Evolutionary conservation across 805 yeast genomes (phyloP), one percentile per base, ranked within the genome.

Genomic region (Monosporozyma unispora): DNA sequence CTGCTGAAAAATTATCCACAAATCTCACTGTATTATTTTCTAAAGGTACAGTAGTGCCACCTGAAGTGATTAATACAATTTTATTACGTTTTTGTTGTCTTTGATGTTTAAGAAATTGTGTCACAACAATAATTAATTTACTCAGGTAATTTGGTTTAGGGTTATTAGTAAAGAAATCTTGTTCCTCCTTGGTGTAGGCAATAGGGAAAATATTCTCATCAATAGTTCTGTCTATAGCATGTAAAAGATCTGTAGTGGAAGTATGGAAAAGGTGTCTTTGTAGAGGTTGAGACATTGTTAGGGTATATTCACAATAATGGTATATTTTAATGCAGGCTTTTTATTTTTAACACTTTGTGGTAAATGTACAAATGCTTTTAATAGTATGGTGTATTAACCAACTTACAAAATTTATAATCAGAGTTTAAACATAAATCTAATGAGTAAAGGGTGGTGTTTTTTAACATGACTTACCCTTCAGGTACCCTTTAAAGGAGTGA

Each of bases 21-120:
- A 93, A 91, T 47, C 99, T 71, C 7, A 91, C 99, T 0, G 98
- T 91, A 62, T 91, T 93, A 68, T 89, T 90, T 61, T 91, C 99
- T 54, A 91, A 71, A 0, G 99, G 99, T 0, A 91, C 99, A 0
- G 97, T 91, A 0, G 98, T 93, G 19, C 99, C 99, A 16, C 99
- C 99, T 8, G 90, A 81, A 0, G 98, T 91, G 2, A 91, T 95
- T 44, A 91, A 69, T 0, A 81, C 98, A 16, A 91, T 76, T 44
- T 74, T 78, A 48, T 74, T 72, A 3, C 70, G 67, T 4, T 74
- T 60, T 38, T 63, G 57, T 2, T 54, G 47, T 7, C 61, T 53
- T 59, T 88, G 95, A 51, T 59, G 68, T 18, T 74, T 64, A 41
- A 90, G 75, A 64, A 91, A 91, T 1, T 74, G 74, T 6, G 69